Evolutionary conservation across 164 flowering plant genomes (phyloP), one percentile per base, ranked within the genome.

Genomic region (Berberis vulgaris): DNA sequence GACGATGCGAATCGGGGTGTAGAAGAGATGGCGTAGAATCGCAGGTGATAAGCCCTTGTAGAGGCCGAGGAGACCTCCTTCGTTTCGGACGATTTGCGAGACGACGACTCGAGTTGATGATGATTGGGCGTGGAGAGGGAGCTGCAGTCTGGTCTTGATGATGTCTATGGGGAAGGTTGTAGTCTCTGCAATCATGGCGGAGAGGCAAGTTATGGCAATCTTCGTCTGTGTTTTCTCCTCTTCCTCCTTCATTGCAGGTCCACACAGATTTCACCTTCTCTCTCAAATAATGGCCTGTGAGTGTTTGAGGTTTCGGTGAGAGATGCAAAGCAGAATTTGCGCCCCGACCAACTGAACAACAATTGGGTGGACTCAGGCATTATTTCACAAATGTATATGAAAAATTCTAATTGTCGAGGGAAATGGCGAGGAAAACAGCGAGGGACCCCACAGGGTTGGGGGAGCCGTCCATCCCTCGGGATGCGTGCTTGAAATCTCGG

Each of bases 21-120:
- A 91, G 71, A 91, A 84, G 57, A 91, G 74, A 69, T 91, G 97
- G 41, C 97, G 75, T 40, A 84, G 59, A 53, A 91, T 67, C 2
- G 97, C 96, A 0, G 96, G 89, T 41, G 93, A 83, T 8, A 91
- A 65, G n/a, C 96, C 96, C 43, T 70, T 76, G 82, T 91, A 91
- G 57, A 91, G 77, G 5, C 86, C 91, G 2, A 71, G 44, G 10
- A 73, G 49, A 46, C 96, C 93, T 26, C 26, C 26, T 57, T 88
- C 81, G 11, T 42, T 63, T 1, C 70, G 65, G 7, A 79, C 62
- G 60, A 88, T 82, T 13, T 72, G 77, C 7, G 76, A 60, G 5
- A 76, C 91, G 2, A 85, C 79, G 46, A 62, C 69, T 12, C 67
- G 55, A n/a, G 77, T 39, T 4, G 59, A 10, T 1, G 64, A 49